Evolutionary conservation across 768 basidiomycete genomes (phyloP).

Genomic region (Pleurotus salmoneostramineus): DNA sequence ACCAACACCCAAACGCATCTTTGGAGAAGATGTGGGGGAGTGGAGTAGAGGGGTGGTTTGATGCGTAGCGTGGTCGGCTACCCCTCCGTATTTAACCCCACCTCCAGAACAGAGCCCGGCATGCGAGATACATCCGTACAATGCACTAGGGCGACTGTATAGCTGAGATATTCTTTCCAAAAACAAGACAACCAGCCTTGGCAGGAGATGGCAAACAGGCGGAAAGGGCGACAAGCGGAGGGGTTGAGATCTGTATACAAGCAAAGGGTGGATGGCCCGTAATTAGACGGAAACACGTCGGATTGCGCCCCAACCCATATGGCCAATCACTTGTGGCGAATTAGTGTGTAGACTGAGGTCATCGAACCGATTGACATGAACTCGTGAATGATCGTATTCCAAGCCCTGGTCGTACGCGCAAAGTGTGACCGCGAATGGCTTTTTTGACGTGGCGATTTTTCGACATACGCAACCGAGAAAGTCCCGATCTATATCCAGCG

Average conservation of each 20-base stretch:
- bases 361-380: too few species aligned
- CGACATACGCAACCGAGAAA: too few species aligned
- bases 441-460: too few species aligned
- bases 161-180: too few species aligned
- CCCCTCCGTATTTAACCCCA: background rate
- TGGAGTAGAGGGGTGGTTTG: background rate
- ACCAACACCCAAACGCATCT: conserved; percentile 15
- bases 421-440: too few species aligned
- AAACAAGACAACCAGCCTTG: too few species aligned
- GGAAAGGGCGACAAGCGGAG: too few species aligned
- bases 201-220: too few species aligned
- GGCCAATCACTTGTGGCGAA: conserved; percentile 2
- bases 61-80: background rate
- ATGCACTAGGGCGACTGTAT: background rate
- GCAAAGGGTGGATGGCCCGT: too few species aligned
- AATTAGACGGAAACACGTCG: conserved; percentile 2
- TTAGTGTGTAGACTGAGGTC: background rate
- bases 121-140: background rate
- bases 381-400: too few species aligned
- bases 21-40: background rate
- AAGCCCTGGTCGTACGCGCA: too few species aligned
- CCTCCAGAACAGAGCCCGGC: background rate
- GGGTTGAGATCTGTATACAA: background rate
- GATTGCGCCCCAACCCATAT: background rate
- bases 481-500: too few species aligned